Evolutionary conservation across 2,329 filamentous ascomycete genomes (phyloP), one percentile per base, ranked within the genome.

Genomic region (Cladosporium sp.): DNA sequence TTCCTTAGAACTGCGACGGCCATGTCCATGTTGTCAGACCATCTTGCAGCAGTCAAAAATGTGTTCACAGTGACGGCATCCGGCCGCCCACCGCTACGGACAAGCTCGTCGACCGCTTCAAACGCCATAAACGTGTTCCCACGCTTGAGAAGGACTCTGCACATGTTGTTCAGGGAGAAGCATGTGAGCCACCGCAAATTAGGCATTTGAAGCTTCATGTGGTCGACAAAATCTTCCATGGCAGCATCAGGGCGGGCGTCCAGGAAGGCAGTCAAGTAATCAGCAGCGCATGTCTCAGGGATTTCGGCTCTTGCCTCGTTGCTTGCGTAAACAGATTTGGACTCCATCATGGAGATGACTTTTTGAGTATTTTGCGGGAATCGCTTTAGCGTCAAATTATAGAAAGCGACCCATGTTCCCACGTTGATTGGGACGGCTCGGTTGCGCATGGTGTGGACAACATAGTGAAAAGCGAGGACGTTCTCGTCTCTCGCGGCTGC

Each of bases 391-490:
- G 66, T 51, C 14, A 71, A 60, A 3, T 61, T 42, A 36, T 69
- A 62, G 17, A 71, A 64, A 14, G 43, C 50, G 0, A 58, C 42
- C 70, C 70, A 73, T 2, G 65, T 68, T 8, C 55, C 59, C 20
- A 59, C 47, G 5, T 59, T 61, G 1, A 69, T 65, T 1, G 20
- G 42, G 5, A 66, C 12, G 6, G 51, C 38, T 2, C 62, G 59
- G 5, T 61, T 54, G 5, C 63, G 57, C 68, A 73, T 71, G n/a
- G 60, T 39, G 7, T 58, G 59, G 11, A 70, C 52, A 6, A 63
- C 15, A 30, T 65, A 66, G 17, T 63, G 60, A 51, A 70, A 72
- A 42, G 66, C 69, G 28, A 66, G 63, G 8, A 69, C 37, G 40
- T 71, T 67, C 3, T 64, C 62, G 1, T 39, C 42, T 39, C 60